A percentile compares a stretch with the other conserved stretches of the same genome.
Evolutionary conservation across 257 asterid species (phyloP).

Genomic region (Salvia rosmarinus): DNA sequence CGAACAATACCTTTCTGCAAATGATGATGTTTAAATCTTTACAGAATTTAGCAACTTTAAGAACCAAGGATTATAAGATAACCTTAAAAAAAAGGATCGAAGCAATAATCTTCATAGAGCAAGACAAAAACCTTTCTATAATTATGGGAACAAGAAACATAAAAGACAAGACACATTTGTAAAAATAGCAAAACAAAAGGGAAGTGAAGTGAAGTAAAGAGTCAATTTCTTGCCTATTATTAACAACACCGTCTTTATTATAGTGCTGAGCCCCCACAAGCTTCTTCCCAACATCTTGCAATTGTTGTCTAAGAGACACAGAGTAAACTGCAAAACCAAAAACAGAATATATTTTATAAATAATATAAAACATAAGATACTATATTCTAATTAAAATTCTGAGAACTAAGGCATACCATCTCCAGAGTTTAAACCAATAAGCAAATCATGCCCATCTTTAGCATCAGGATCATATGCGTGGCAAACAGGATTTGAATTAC

Average conservation of each 20-base stretch:
- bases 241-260: conserved; percentile 93
- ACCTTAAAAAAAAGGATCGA: background rate
- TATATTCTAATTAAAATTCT: conserved; percentile 14
- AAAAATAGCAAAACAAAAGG: conserved; percentile 6
- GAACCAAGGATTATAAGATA: background rate
- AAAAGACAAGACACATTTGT: background rate
- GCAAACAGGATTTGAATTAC: conserved; percentile 91
- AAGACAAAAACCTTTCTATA: background rate
- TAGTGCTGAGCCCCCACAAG: conserved; percentile 98
- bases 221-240: conserved; percentile 60
- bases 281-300: conserved; percentile 98
- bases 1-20: background rate
- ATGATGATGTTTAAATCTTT: background rate
- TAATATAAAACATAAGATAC: conserved; percentile 16
- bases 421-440: conserved; percentile 91
- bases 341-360: conserved; percentile 25
- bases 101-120: background rate
- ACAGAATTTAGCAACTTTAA: background rate
- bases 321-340: conserved; percentile 75
- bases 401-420: conserved; percentile 62
- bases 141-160: background rate
- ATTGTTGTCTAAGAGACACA: conserved; percentile 87
- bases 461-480: conserved; percentile 96
- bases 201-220: background rate
- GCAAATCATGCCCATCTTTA: conserved; percentile 98